A percentile compares a stretch with the other conserved stretches of the same genome.
These are phyloP conservation scores for Salix arbutifolia DNA, from an alignment of 345 rosid species.

Conservation along the genomic window DNA sequence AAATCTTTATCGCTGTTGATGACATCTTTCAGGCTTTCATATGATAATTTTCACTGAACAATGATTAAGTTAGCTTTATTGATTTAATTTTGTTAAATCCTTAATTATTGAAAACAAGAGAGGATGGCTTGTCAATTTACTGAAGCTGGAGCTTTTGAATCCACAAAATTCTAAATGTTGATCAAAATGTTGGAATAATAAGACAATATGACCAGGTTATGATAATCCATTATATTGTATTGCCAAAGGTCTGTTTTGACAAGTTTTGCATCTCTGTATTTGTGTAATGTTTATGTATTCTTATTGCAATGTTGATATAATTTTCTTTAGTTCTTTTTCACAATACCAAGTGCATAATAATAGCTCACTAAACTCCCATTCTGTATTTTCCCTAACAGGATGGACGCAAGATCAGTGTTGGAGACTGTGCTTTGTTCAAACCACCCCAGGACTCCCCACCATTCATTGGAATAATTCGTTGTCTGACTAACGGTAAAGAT, in stretches of 20 bases:
- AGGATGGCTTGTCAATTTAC: neutral
- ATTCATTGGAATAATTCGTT: slow-evolving; percentile 78
- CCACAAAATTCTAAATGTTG: neutral
- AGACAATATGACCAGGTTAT: neutral
- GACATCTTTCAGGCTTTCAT: neutral
- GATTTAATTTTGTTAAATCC: neutral
- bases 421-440: slow-evolving; percentile 91
- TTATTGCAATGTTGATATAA: neutral
- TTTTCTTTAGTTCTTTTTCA: neutral
- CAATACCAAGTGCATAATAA: neutral
- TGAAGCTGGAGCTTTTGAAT: neutral
- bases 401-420: slow-evolving; percentile 75
- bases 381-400: slow-evolving; percentile 40
- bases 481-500: slow-evolving; percentile 45
- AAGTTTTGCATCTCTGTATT: neutral
- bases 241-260: neutral
- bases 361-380: neutral
- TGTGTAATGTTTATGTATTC: neutral
- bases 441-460: slow-evolving; percentile 83
- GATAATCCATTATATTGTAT: neutral
- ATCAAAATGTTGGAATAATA: neutral
- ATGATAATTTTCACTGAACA: neutral
- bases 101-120: neutral
- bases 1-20: neutral
- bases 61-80: neutral